A percentile compares a stretch with the other conserved stretches of the same genome.
Evolutionary conservation across 129 eudicot genomes (phyloP).

Genomic region (Escallonia rubra): DNA sequence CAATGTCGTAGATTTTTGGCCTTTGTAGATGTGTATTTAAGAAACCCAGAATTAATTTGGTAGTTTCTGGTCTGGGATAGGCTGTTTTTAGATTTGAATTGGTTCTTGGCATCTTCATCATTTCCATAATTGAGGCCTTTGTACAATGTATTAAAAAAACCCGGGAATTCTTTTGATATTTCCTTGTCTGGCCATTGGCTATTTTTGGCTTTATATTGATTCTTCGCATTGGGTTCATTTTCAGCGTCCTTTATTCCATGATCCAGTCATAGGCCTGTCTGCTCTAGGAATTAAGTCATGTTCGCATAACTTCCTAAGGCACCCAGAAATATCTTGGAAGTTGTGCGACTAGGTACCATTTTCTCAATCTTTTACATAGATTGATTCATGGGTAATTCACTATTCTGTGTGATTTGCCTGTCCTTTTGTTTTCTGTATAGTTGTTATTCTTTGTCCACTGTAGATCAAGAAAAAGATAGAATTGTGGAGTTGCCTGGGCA

Average conservation of each 20-base stretch:
- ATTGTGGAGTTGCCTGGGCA: slow-evolving; percentile 81
- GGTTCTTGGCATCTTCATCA: not conserved
- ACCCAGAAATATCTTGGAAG: slow-evolving; percentile 36
- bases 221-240: slow-evolving; percentile 14
- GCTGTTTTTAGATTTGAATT: no score
- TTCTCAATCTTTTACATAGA: slow-evolving; percentile 14
- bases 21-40: not conserved
- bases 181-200: slow-evolving; percentile 17
- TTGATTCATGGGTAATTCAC: slow-evolving; percentile 40
- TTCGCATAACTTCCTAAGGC: slow-evolving; percentile 13
- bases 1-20: no score
- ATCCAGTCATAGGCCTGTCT: slow-evolving; percentile 23
- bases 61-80: not conserved
- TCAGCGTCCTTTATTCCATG: slow-evolving; percentile 14
- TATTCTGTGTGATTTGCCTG: slow-evolving; percentile 24
- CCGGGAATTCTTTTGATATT: slow-evolving; percentile 1
- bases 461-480: slow-evolving; percentile 72
- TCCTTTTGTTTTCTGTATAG: slow-evolving; percentile 28
- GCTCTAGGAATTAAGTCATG: slow-evolving; percentile 2
- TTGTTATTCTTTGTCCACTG: slow-evolving; percentile 35
- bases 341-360: slow-evolving; percentile 27
- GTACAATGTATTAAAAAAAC: slow-evolving; percentile 1
- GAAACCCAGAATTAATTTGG: not conserved
- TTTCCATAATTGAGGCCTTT: slow-evolving; percentile 15
- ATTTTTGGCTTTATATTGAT: slow-evolving; percentile 9